Base-by-base conservation (phyloP, 2,329 filamentous ascomycete genomes). In the Nigrograna mackinnonii region DNA sequence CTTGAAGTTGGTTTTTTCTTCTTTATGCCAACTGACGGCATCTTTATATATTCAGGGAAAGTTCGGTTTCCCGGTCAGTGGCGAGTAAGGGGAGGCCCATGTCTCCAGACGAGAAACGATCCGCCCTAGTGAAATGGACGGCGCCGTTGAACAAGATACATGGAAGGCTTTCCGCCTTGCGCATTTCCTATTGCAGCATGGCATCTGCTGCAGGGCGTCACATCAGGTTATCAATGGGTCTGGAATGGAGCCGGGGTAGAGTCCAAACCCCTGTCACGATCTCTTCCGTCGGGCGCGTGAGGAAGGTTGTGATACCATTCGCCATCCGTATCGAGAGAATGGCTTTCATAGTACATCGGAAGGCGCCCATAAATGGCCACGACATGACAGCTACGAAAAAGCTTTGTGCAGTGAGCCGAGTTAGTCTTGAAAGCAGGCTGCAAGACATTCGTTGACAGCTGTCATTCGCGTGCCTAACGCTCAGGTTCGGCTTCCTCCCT, bases 391-490 rank as follows among this genome's bases (percentile, higher is more conserved):
- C 12, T 11, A 13, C 31, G 16, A 16, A 22, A 36, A 36, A 12
- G 20, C 17, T 9, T 36, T 22, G 7, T 22, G 17, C 11, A 9
- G 11, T 14, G 12, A 20, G 14, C 30, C 35, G 37, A 26, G 26
- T 14, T 34, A 33, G 24, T n/a, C n/a, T n/a, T n/a, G n/a, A n/a
- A n/a, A n/a, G n/a, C n/a, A n/a, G n/a, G 22, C 22, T 35, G 39
- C 32, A 32, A 43, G 41, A 45, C 39, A 39, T 21, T 22, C 16
- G 24, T 16, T 51, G 45, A 51, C 48, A 49, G 48, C 43, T 51
- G 54, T 50, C 52, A 55, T 42, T 47, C 49, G 45, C 49, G 49
- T 52, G 47, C 36, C 31, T 28, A 14, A 2, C 20, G 40, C 19
- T n/a, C 26, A n/a, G 24, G 20, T 12, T 22, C 37, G 14, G 35